Evolutionary conservation across 352 stramenopile genomes (phyloP), one percentile per base, ranked within the genome.

Genomic region (Globisporangium paddicum): DNA sequence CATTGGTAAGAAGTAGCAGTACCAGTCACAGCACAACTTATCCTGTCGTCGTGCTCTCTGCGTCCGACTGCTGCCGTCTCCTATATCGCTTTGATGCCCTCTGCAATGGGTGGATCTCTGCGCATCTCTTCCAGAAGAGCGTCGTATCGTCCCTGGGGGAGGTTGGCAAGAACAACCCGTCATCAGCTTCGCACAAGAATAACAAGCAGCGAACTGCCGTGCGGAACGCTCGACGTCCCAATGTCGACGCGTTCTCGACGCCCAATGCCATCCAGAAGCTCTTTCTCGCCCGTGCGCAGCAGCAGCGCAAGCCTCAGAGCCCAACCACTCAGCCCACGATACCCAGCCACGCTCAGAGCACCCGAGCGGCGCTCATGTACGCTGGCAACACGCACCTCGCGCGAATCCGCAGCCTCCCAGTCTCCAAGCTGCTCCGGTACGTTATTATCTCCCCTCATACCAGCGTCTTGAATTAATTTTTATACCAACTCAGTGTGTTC

Each of bases 21-120:
- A 19, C 11, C 48, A 35, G n/a, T n/a, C n/a, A n/a, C n/a, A n/a
- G n/a, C n/a, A n/a, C n/a, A n/a, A n/a, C n/a, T n/a, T n/a, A n/a
- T n/a, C 23, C 34, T 10, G n/a, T 0, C 23, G 14, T 42, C 37
- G 5, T 59, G 46, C 10, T 64, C 16, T 18, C 58, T 2, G 34
- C 54, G 13, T 58, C 56, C 1, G 54, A 77, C n/a, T 73, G 58
- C 41, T 79, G 71, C 19, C 68, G 71, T 23, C 46, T 82, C 2
- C 49, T 82, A 8, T 79, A 82, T 62, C 73, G 71, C 25, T 82
- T 82, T 26, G 73, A 82, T 28, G 25, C 44, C 8, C 19, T 5
- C 3, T 69, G 71, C 21, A 51, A 49, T 26, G 73, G 73, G 11
- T n/a, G 38, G n/a, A 69, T 82, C 25, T 54, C 62, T 5, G 45